A percentile compares a stretch with the other conserved stretches of the same genome.
phyloP scores from a whole-genome alignment of 1,139 yeast species.

The Kodamaea sp. region DNA sequence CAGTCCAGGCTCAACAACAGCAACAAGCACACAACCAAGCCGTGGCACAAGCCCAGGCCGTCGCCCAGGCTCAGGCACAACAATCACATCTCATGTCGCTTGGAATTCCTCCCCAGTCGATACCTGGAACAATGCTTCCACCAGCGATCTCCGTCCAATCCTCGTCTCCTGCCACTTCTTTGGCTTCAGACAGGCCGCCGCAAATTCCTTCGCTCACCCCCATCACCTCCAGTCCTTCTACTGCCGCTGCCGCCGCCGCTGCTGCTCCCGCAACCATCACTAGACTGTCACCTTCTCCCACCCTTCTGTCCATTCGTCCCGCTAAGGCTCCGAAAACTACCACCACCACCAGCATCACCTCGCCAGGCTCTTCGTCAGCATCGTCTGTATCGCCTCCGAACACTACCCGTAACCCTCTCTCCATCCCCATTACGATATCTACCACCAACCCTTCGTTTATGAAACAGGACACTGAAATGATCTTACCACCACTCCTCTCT shows the following conservation, averaged over 20 bases:
- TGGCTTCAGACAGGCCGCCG: conserved; percentile 6
- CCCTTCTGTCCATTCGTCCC: conserved; percentile 2
- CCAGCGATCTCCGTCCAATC: conserved; percentile 10
- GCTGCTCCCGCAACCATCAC: conserved; percentile 11
- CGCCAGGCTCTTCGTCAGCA: conserved; percentile 6
- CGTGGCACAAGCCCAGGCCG: conserved; percentile 13
- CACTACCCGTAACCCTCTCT: conserved; percentile 6
- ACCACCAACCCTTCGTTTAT: conserved; percentile 5
- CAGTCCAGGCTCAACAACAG: conserved; percentile 13
- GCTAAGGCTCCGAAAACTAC: not conserved
- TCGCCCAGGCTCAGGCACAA: conserved; percentile 7
- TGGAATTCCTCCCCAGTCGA: conserved; percentile 6
- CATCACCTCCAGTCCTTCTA: conserved; percentile 15
- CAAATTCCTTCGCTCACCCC: conserved; percentile 15
- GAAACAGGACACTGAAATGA: conserved; percentile 7
- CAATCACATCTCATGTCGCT: conserved; percentile 7
- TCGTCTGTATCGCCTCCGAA: conserved; percentile 8
- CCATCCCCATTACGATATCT: conserved; percentile 7
- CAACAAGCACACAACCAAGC: conserved; percentile 12
- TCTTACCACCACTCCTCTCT: conserved; percentile 9
- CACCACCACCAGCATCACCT: not conserved
- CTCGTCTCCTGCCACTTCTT: conserved; percentile 3
- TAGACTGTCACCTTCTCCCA: conserved; percentile 5
- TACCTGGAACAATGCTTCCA: conserved; percentile 4
- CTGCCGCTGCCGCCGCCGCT: conserved; percentile 16